Base-by-base conservation (phyloP, 148 eudicot genomes). In the Cornus controversa region DNA sequence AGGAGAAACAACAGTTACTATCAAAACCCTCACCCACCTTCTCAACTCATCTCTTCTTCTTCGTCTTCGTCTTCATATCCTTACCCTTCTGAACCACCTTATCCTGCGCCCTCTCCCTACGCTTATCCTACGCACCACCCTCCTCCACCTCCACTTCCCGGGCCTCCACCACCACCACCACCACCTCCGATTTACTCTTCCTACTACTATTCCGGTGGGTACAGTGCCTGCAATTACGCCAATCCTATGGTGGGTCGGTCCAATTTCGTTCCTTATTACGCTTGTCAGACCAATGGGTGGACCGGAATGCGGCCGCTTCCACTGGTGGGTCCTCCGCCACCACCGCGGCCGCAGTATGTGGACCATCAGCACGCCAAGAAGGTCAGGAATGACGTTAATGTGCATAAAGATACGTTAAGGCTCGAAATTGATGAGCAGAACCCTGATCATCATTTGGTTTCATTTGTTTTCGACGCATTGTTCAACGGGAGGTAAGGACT, bases 331-430 rank as follows among this genome's bases (percentile, higher is more conserved):
- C 45, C 8, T 5, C 85, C 86, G 69, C 82, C 89, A 0, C 77
- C 73, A 23, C 69, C 84, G 23, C 86, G 89, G 78, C 86, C 86
- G 63, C 77, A 87, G 5, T 91, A 87, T 72, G 91, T 90, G 14
- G 96, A 91, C 66, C 92, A 89, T 69, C 90, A 94, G 86, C 82
- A 77, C 66, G 93, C 98, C 4, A 91, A 91, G 85, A 91, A 86
- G 79, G 85, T 94, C 4, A 90, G 90, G 88, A 94, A 86, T 78
- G 91, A 90, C 83, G 96, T 94, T 20, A 94, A 94, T 83, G 92
- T 94, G 63, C 89, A 89, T 66, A 92, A 90, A 79, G 94, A 91
- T 71, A 87, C 90, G 5, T 70, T 94, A 16, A 86, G 72, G 86
- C 84, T 94, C 27, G 85, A 75, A 67, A 45, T 77, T 76, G 97